Conservation (phyloP, 306 rosid species). For the Castanopsis chinensis region DNA sequence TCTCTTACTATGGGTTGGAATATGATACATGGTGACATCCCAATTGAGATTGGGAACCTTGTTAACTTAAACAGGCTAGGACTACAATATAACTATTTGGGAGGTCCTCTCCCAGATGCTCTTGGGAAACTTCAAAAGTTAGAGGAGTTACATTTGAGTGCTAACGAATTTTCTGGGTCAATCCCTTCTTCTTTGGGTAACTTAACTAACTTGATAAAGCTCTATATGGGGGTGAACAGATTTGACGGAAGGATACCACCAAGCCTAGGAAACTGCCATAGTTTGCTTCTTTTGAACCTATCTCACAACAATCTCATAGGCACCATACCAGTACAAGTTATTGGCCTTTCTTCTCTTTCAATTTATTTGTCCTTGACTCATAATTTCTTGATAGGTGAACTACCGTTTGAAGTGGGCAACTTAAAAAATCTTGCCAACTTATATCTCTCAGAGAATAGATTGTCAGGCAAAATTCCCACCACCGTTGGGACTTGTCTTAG, state of each 20-base stretch:
- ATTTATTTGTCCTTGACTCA: slow-evolving; percentile 28
- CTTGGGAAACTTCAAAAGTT: slow-evolving; percentile 33
- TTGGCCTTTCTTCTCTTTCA: slow-evolving; percentile 32
- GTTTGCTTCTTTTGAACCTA: slow-evolving; percentile 7
- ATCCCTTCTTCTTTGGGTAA: slow-evolving; percentile 43
- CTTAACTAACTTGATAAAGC: slow-evolving; percentile 17
- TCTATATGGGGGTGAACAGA: slow-evolving; percentile 21
- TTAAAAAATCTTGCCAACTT: slow-evolving; percentile 15
- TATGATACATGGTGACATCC: no score
- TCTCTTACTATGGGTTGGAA: rapidly evolving
- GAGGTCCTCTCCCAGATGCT: slow-evolving; percentile 22
- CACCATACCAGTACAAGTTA: slow-evolving; percentile 28
- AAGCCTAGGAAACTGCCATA: slow-evolving; percentile 31
- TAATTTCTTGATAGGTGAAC: slow-evolving; percentile 25
- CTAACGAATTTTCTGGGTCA: slow-evolving; percentile 25
- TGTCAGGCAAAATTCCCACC: slow-evolving; percentile 35
- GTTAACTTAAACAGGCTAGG: no score
- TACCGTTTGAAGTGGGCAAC: slow-evolving; percentile 36
- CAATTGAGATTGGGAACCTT: no score
- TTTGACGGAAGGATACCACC: slow-evolving; percentile 38
- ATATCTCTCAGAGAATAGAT: slow-evolving; percentile 27
- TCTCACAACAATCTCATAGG: slow-evolving; percentile 34
- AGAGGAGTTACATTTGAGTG: slow-evolving; percentile 7
- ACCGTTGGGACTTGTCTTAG: slow-evolving; percentile 25
- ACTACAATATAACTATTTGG: no score